Percentiles rank a stretch among this genome's conserved stretches.
phyloP scores from a whole-genome alignment of 495 filamentous ascomycete species.

The Aspergillus cristatus region DNA sequence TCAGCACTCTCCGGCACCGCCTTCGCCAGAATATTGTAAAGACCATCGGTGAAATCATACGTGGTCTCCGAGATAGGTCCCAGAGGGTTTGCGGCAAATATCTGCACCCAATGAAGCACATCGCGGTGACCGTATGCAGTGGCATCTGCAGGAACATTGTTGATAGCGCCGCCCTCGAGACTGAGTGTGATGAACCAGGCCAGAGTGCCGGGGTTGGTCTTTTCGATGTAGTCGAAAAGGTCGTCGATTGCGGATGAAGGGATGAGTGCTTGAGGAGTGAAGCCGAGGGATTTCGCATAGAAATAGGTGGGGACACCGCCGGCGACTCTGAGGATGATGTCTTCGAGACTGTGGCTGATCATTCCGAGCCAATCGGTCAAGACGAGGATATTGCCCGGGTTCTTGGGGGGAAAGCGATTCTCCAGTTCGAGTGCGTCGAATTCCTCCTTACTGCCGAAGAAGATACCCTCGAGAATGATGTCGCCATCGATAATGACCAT shows the following conservation, averaged over 20 bases:
- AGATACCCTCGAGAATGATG: conserved; percentile 29
- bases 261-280: conserved; percentile 35
- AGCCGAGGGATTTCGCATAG: conserved; percentile 40
- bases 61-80: conserved; percentile 28
- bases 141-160: conserved; percentile 25
- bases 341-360: conserved; percentile 39
- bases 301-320: conserved; percentile 32
- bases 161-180: conserved; percentile 36
- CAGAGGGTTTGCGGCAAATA: conserved; percentile 31
- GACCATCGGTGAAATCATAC: conserved; percentile 28
- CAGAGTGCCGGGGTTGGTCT: conserved; percentile 29
- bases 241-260: conserved; percentile 24
- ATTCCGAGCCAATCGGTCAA: conserved; percentile 49
- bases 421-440: conserved; percentile 25
- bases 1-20: conserved; percentile 18
- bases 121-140: conserved; percentile 40
- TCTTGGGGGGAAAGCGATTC: conserved; percentile 20
- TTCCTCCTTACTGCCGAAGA: conserved; percentile 31
- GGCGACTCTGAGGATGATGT: conserved; percentile 16
- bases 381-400: conserved; percentile 23
- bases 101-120: conserved; percentile 35
- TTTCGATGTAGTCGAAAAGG: conserved; percentile 36
- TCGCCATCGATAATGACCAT: conserved; percentile 19
- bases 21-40: conserved; percentile 35
- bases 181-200: conserved; percentile 38